phyloP scores from a whole-genome alignment of 768 basidiomycete species.

The Psilocybe subaeruginosa region DNA sequence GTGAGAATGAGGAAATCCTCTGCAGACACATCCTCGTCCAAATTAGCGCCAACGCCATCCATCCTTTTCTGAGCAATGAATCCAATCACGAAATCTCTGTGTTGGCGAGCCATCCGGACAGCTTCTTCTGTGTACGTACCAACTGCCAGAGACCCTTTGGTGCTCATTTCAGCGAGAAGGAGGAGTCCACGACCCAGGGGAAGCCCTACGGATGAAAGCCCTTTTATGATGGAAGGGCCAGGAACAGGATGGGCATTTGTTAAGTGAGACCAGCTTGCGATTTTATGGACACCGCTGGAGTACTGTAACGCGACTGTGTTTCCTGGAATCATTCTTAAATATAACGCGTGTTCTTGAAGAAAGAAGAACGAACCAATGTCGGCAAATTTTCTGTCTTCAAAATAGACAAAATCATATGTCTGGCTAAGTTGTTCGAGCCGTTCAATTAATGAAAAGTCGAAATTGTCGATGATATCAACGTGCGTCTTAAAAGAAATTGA shows the following conservation, averaged over 20 bases:
- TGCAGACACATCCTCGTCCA: constrained; percentile 33
- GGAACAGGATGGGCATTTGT: constrained; percentile 97
- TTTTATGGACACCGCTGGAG: constrained; percentile 89
- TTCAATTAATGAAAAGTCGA: constrained; percentile 70
- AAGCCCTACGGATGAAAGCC: constrained; percentile 83
- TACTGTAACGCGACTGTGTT: constrained; percentile 97
- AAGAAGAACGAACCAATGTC: constrained; percentile 77
- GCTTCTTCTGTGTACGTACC: constrained; percentile 85
- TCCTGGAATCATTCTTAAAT: constrained; percentile 48
- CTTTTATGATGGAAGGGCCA: constrained; percentile 93
- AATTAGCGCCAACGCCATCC: constrained; percentile 59
- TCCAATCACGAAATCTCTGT: constrained; percentile 90
- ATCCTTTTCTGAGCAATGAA: constrained; percentile 92
- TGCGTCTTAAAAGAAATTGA: constrained; percentile 72
- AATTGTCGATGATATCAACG: constrained; percentile 94
- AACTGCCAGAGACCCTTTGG: constrained; percentile 80
- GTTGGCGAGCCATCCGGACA: constrained; percentile 82
- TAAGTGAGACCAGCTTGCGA: constrained; percentile 94
- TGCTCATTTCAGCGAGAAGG: constrained; percentile 96
- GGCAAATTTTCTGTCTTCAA: constrained; percentile 98
- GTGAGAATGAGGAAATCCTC: constrained; percentile 92
- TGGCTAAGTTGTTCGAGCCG: constrained; percentile 69
- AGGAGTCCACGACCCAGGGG: constrained; percentile 87
- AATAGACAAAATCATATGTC: constrained; percentile 93
- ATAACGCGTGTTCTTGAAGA: not conserved